Percentiles rank a stretch among this genome's conserved stretches.
Conservation (phyloP, 495 filamentous ascomycete species). For the Aspergillus indologenus region DNA sequence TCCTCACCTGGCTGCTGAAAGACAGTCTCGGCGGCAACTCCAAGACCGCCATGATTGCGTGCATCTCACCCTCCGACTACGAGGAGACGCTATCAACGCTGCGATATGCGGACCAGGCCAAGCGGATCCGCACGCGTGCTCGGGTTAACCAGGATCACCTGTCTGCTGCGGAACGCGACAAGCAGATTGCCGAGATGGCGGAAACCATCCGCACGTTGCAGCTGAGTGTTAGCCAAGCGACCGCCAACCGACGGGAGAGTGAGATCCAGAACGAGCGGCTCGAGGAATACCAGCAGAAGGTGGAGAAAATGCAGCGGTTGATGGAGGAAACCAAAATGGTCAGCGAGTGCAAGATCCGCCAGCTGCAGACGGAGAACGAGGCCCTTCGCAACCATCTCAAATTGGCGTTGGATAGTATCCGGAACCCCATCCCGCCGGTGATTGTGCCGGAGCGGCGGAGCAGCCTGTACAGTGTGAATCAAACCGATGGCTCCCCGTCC, state of each 20-base stretch:
- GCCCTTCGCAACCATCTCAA: slow-evolving; percentile 80
- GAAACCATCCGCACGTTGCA: slow-evolving; percentile 86
- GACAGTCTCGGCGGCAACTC: slow-evolving; percentile 92
- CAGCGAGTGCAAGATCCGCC: slow-evolving; percentile 85
- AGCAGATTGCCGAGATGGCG: slow-evolving; percentile 89
- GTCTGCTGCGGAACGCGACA: slow-evolving; percentile 82
- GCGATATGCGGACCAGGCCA: slow-evolving; percentile 96
- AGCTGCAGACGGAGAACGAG: slow-evolving; percentile 84
- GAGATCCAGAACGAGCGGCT: slow-evolving; percentile 67
- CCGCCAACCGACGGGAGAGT: slow-evolving; percentile 44
- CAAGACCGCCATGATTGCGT: slow-evolving; percentile 99
- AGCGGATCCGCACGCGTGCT: slow-evolving; percentile 95
- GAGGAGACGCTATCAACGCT: slow-evolving; percentile 95
- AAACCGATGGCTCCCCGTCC: slow-evolving; percentile 38
- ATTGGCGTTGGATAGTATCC: slow-evolving; percentile 78
- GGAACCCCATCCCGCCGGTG: slow-evolving; percentile 72
- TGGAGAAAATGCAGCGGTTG: slow-evolving; percentile 79
- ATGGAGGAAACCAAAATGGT: slow-evolving; percentile 92
- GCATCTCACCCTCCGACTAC: slow-evolving; percentile 92
- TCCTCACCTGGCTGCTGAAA: slow-evolving; percentile 97
- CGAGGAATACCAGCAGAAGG: slow-evolving; percentile 87
- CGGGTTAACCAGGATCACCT: slow-evolving; percentile 91
- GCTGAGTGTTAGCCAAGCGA: slow-evolving; percentile 59
- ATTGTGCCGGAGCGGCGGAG: slow-evolving; percentile 34
- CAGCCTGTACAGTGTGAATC: slow-evolving; percentile 37